Conservation (phyloP, 306 rosid genomes). For the Adenanthera pavonina region DNA sequence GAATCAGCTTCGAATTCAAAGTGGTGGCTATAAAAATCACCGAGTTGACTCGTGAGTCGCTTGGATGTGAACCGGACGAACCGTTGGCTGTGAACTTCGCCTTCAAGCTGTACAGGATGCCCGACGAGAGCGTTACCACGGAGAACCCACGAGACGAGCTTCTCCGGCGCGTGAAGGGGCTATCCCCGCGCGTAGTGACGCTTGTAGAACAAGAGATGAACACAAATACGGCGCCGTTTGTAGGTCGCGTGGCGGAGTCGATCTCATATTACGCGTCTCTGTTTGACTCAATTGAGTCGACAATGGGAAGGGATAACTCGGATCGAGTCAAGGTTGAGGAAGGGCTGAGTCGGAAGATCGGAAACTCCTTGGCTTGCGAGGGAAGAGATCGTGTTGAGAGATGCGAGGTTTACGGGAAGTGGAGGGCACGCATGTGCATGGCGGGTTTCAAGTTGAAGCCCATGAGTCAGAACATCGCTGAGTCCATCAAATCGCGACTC, state of each 20-base stretch:
- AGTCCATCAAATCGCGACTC: constrained; percentile 50
- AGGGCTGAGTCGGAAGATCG: constrained; percentile 63
- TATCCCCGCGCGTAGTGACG: constrained; percentile 66
- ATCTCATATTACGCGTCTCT: constrained; percentile 58
- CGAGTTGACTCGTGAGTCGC: constrained; percentile 74
- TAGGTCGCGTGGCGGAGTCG: constrained; percentile 69
- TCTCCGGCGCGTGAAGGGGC: constrained; percentile 72
- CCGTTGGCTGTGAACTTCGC: constrained; percentile 72
- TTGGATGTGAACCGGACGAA: constrained; percentile 67
- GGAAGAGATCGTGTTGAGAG: constrained; percentile 89
- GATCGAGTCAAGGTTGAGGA: constrained; percentile 64
- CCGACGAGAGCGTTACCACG: constrained; percentile 89
- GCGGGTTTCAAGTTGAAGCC: constrained; percentile 79
- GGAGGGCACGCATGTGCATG: constrained; percentile 96
- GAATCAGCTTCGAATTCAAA: constrained; percentile 52
- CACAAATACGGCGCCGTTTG: constrained; percentile 81
- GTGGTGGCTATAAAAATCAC: constrained; percentile 43
- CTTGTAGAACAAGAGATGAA: constrained; percentile 81
- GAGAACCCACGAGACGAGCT: constrained; percentile 87
- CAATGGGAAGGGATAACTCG: constrained; percentile 23
- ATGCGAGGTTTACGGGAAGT: constrained; percentile 86
- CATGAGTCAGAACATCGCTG: constrained; percentile 64
- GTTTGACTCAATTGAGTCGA: constrained; percentile 61
- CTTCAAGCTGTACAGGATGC: constrained; percentile 63
- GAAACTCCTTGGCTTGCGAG: constrained; percentile 79